phyloP scores from a whole-genome alignment of 2,329 filamentous ascomycete species.

The Clonostachys sp. region DNA sequence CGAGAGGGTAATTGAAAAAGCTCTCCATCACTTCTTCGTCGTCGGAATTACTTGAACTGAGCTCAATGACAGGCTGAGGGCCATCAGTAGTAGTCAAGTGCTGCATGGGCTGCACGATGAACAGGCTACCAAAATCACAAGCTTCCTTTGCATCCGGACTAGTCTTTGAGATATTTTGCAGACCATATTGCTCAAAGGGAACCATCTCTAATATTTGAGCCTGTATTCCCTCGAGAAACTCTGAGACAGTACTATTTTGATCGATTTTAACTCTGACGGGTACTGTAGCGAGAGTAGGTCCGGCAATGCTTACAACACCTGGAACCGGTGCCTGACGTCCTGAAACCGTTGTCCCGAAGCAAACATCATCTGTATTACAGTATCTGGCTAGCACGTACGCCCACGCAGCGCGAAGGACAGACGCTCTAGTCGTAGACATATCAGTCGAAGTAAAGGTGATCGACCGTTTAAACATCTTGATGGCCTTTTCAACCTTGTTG shows the following conservation, averaged over 20 bases:
- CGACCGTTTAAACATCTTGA: not conserved
- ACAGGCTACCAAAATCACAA: constrained; percentile 1
- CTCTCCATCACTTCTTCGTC: constrained; percentile 15
- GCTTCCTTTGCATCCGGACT: not conserved
- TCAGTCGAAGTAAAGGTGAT: not conserved
- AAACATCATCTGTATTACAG: not conserved
- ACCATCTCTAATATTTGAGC: constrained; percentile 5
- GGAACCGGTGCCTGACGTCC: not conserved
- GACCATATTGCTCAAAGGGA: constrained; percentile 9
- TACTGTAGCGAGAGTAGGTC: not conserved
- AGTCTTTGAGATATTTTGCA: constrained; percentile 7
- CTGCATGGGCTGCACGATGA: constrained; percentile 6
- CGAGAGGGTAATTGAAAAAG: constrained; percentile 5
- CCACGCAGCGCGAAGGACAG: not conserved
- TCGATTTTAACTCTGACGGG: not conserved
- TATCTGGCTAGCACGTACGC: not conserved
- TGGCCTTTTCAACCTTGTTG: constrained; percentile 1
- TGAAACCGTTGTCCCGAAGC: not conserved
- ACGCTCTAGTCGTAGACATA: not conserved
- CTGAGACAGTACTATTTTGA: not conserved
- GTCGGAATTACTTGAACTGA: not conserved
- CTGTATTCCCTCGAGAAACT: not conserved
- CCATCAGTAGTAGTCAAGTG: not conserved
- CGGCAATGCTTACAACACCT: not conserved
- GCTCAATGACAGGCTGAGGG: not conserved